These are phyloP conservation scores for Marchantia polymorpha DNA, from an alignment of 225 moss, liverwort and hornwort species.

Conservation along the genomic window DNA sequence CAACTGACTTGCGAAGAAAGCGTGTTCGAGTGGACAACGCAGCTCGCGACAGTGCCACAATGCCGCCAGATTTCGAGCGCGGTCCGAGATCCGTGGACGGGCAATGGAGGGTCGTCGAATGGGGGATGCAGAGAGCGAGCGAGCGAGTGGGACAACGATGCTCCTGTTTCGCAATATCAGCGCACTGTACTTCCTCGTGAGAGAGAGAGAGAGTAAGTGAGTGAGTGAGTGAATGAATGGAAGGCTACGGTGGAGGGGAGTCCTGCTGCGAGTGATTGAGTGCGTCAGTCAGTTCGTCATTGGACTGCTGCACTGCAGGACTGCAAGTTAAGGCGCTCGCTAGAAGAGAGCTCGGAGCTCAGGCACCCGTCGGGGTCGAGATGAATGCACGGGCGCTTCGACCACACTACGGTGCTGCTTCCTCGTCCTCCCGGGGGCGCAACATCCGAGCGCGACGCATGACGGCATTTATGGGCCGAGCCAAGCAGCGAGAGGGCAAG, in stretches of 20 bases:
- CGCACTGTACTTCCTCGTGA: constrained; percentile 4
- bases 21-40: not conserved
- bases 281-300: not conserved
- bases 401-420: not conserved
- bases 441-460: not conserved
- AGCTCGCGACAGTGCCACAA: not conserved
- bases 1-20: not conserved
- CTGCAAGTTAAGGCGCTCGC: not conserved
- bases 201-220: not conserved
- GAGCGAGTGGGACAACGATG: not conserved
- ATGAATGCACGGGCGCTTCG: not conserved
- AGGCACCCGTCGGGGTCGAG: not conserved
- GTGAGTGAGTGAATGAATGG: no score
- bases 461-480: constrained; percentile 11
- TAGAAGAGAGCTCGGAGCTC: not conserved
- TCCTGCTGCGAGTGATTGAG: no score
- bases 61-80: not conserved
- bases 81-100: not conserved
- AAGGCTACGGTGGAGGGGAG: no score
- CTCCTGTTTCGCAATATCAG: not conserved
- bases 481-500: no score
- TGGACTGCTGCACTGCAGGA: not conserved
- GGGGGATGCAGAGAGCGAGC: no score
- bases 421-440: not conserved
- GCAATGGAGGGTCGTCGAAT: not conserved